A percentile compares a stretch with the other conserved stretches of the same genome.
phyloP scores from a whole-genome alignment of 345 rosid species.

The Mangifera indica region DNA sequence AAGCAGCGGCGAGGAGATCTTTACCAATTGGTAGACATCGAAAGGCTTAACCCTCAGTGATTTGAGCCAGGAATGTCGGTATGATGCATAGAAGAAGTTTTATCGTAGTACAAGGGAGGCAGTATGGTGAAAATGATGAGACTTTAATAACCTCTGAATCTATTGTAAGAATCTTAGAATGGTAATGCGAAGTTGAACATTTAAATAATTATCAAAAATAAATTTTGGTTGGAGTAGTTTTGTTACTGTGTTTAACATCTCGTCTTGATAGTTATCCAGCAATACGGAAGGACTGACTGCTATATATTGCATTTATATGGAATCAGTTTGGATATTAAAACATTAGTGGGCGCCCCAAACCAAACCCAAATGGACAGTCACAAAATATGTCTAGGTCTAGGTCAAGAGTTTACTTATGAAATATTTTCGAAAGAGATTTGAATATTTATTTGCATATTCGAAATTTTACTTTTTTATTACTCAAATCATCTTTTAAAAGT shows the following conservation, averaged over 20 bases:
- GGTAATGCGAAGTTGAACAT: background rate
- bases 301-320: too few relatives aligned
- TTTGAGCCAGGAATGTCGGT: background rate
- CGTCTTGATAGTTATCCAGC: too few relatives aligned
- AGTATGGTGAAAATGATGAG: background rate
- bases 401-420: too few relatives aligned
- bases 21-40: constrained; percentile 52
- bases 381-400: too few relatives aligned
- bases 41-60: constrained; percentile 33
- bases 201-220: background rate
- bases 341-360: too few relatives aligned
- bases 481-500: too few relatives aligned
- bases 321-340: too few relatives aligned
- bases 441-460: too few relatives aligned
- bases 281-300: too few relatives aligned
- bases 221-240: background rate
- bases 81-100: background rate
- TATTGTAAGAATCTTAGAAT: constrained; percentile 1
- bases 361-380: too few relatives aligned
- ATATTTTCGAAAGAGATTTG: too few relatives aligned
- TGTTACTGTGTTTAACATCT: background rate
- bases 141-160: background rate
- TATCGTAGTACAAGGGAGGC: background rate
- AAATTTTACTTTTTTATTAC: too few relatives aligned
- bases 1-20: constrained; percentile 57